Evolutionary conservation across 2,329 filamentous ascomycete species (phyloP), one percentile per base, ranked within the genome.

Genomic region (Laburnicola sp.): DNA sequence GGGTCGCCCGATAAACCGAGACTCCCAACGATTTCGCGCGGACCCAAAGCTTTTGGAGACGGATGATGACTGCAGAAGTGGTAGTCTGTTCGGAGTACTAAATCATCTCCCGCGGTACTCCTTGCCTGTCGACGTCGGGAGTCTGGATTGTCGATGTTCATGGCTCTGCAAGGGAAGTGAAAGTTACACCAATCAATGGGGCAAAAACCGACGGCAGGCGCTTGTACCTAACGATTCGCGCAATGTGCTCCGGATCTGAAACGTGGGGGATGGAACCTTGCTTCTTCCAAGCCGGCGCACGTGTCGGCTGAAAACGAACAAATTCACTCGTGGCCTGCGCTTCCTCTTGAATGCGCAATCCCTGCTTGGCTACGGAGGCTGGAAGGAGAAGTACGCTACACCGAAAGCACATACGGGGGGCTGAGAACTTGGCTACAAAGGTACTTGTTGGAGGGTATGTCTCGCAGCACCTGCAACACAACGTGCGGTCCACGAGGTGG

Each of bases 351-450:
- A 70, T 65, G 68, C 65, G 16, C 16, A 16, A 16, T 16, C 16
- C 16, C 52, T 63, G 54, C 65, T 66, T 65, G 68, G 64, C 54
- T 45, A 49, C n/a, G 35, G 25, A n/a, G 11, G 16, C 8, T 10
- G 11, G 10, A 16, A 38, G 9, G 35, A 22, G 9, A 38, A n/a
- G 25, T 16, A 16, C 16, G 16, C 16, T 16, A 16, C 16, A 16
- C 16, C 16, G 16, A 16, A 16, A 16, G 16, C 16, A 16, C 16
- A 16, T 16, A 16, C 16, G 16, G 16, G 16, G 16, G 16, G 16
- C 16, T 16, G 16, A 16, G 16, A 16, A 16, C 16, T 16, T 16
- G 16, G 16, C 16, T 16, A 16, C 16, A 16, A 16, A 16, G 16
- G 16, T 16, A 16, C 16, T 16, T 16, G 16, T 16, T 16, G 16